These are phyloP conservation scores for Boletus barrowsii DNA, from an alignment of 768 basidiomycete species.

Conservation along the genomic window DNA sequence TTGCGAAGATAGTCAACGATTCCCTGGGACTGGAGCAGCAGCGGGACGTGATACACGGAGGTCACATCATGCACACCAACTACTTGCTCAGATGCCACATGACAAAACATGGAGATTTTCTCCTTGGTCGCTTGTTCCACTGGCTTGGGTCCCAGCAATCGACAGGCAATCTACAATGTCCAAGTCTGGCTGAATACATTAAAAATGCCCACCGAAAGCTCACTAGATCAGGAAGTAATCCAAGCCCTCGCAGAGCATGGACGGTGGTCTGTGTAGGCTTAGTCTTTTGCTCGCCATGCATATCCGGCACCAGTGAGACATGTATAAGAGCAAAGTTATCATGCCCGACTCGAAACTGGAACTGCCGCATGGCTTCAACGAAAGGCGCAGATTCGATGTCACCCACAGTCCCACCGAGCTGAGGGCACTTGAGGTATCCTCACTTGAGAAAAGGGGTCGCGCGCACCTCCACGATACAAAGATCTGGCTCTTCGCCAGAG, in stretches of 20 bases:
- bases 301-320: constrained; percentile 96
- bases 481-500: constrained; percentile 88
- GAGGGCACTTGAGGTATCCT: constrained; percentile 3
- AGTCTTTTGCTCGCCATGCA: constrained; percentile 99
- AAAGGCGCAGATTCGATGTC: constrained; percentile 99
- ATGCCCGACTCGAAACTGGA: constrained; percentile 96
- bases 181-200: not conserved
- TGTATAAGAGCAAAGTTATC: constrained; percentile 97
- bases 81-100: constrained; percentile 85
- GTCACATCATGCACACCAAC: constrained; percentile 95
- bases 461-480: constrained; percentile 95
- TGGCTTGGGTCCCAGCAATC: constrained; percentile 74
- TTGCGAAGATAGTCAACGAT: constrained; percentile 80
- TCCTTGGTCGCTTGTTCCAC: constrained; percentile 84
- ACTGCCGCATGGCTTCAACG: constrained; percentile 98
- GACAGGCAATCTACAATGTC: constrained; percentile 79
- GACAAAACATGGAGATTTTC: constrained; percentile 99
- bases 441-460: constrained; percentile 1
- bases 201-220: constrained; percentile 19
- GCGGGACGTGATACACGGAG: constrained; percentile 95
- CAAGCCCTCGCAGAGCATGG: constrained; percentile 87
- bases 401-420: constrained; percentile 98
- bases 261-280: constrained; percentile 98
- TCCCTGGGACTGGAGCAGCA: constrained; percentile 90
- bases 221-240: constrained; percentile 89